These are phyloP conservation scores for Phytophthora colocasiae DNA, from an alignment of 352 stramenopile species.

Conservation along the genomic window DNA sequence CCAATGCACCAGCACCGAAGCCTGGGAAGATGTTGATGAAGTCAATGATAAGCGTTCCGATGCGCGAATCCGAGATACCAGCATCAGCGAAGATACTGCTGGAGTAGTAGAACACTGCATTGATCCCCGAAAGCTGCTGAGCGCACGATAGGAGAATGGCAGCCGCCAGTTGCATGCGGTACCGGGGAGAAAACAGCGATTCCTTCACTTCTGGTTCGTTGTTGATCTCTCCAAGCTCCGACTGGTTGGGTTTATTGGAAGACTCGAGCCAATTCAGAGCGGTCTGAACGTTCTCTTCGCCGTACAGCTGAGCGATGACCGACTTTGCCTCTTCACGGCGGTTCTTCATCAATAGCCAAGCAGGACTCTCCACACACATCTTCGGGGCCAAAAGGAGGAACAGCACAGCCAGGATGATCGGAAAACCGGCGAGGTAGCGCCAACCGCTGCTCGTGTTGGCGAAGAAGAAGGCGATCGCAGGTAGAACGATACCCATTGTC, in stretches of 20 bases:
- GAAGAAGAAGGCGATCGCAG: slow-evolving; percentile 65
- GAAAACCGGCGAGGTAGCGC: slow-evolving; percentile 39
- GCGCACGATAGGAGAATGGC: slow-evolving; percentile 47
- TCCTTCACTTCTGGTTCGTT: slow-evolving; percentile 28
- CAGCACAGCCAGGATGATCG: slow-evolving; percentile 47
- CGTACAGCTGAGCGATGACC: slow-evolving; percentile 39
- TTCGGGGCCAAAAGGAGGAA: slow-evolving; percentile 49
- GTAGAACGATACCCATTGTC: slow-evolving; percentile 53
- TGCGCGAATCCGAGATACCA: slow-evolving; percentile 30
- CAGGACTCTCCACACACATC: slow-evolving; percentile 53
- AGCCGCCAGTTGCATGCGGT: slow-evolving; percentile 48
- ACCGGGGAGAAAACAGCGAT: slow-evolving; percentile 35
- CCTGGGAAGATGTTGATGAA: slow-evolving; percentile 34
- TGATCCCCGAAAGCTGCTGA: slow-evolving; percentile 21
- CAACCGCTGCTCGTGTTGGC: slow-evolving; percentile 56
- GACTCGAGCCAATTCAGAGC: slow-evolving; percentile 37
- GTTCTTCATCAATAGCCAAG: slow-evolving; percentile 34
- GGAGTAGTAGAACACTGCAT: slow-evolving; percentile 24
- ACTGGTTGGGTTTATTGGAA: slow-evolving; percentile 25
- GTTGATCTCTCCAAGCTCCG: slow-evolving; percentile 25
- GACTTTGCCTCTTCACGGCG: slow-evolving; percentile 31
- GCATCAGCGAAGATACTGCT: slow-evolving; percentile 24
- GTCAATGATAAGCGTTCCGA: slow-evolving; percentile 30
- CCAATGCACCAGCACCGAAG: slow-evolving; percentile 26
- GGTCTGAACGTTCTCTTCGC: slow-evolving; percentile 38